Evolutionary conservation across 2,329 filamentous ascomycete species (phyloP).

Genomic region (Penicillium sp.): DNA sequence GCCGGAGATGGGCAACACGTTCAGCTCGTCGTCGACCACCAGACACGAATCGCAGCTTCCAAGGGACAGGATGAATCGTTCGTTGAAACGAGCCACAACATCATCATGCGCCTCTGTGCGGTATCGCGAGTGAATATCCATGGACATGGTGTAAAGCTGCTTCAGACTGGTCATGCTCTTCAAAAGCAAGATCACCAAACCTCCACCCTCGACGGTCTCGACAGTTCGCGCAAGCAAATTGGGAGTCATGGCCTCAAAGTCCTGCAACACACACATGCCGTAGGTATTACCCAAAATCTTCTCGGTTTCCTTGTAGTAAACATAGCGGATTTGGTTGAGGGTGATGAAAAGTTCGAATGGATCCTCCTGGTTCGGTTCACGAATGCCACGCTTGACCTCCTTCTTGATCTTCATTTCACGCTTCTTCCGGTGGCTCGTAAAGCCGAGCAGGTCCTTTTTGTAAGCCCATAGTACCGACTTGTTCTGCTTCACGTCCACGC

Average conservation of each 20-base stretch:
- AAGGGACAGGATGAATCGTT: conserved; percentile 90
- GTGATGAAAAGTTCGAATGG: conserved; percentile 97
- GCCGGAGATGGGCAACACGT: conserved; percentile 93
- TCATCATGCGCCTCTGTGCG: conserved; percentile 94
- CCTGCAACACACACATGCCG: conserved; percentile 96
- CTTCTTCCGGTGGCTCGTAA: conserved; percentile 96
- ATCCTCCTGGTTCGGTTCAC: conserved; percentile 89
- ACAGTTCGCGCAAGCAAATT: conserved; percentile 92
- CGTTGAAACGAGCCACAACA: conserved; percentile 94
- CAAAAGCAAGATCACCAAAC: conserved; percentile 80
- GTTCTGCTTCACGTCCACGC: conserved; percentile 85
- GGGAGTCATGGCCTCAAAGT: conserved; percentile 97
- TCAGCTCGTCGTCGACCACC: conserved; percentile 95
- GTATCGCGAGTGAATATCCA: conserved; percentile 97
- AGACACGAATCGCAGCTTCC: conserved; percentile 94
- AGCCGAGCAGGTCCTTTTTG: conserved; percentile 94
- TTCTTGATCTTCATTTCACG: conserved; percentile 97
- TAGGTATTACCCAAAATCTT: conserved; percentile 98
- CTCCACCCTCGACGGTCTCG: conserved; percentile 96
- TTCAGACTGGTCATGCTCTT: conserved; percentile 98
- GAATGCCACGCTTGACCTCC: conserved; percentile 90
- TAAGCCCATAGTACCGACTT: conserved; percentile 98
- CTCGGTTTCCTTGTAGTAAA: conserved; percentile 99
- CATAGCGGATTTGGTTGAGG: conserved; percentile 95
- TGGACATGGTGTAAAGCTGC: conserved; percentile 92